These are phyloP conservation scores for Akanthomyces muscarius DNA, from an alignment of 2,329 filamentous ascomycete genomes.

Conservation along the genomic window DNA sequence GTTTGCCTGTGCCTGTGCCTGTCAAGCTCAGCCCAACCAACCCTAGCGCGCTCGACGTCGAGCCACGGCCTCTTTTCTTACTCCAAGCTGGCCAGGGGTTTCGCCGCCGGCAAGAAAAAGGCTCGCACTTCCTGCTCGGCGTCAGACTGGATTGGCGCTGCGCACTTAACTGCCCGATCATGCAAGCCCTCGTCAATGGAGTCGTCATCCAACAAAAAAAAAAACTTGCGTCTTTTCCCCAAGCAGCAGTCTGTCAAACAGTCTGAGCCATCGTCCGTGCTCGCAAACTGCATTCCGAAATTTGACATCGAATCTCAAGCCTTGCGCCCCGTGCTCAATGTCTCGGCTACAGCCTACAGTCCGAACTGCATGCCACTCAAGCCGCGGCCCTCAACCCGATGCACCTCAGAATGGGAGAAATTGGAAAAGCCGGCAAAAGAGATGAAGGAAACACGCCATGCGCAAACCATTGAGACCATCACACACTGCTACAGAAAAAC, in stretches of 20 bases:
- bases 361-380: conserved; percentile 8
- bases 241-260: conserved; percentile 9
- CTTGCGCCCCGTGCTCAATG: conserved; percentile 5
- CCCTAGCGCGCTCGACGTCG: background rate
- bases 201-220: background rate
- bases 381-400: background rate
- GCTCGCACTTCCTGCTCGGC: background rate
- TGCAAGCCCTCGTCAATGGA: background rate
- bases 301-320: conserved; percentile 14
- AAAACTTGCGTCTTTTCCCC: background rate
- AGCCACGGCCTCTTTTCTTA: background rate
- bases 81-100: background rate
- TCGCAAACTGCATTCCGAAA: conserved; percentile 10
- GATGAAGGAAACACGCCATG: background rate
- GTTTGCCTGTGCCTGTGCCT: too few species aligned
- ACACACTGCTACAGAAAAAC: background rate
- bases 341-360: conserved; percentile 11
- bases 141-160: background rate
- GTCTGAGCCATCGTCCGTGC: conserved; percentile 14
- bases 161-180: background rate
- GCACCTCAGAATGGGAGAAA: background rate
- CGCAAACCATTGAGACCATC: conserved; percentile 1
- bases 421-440: background rate
- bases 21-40: background rate
- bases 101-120: background rate